Evolutionary conservation across 2,329 filamentous ascomycete genomes (phyloP), one percentile per base, ranked within the genome.

Genomic region (Tolypocladium paradoxum): DNA sequence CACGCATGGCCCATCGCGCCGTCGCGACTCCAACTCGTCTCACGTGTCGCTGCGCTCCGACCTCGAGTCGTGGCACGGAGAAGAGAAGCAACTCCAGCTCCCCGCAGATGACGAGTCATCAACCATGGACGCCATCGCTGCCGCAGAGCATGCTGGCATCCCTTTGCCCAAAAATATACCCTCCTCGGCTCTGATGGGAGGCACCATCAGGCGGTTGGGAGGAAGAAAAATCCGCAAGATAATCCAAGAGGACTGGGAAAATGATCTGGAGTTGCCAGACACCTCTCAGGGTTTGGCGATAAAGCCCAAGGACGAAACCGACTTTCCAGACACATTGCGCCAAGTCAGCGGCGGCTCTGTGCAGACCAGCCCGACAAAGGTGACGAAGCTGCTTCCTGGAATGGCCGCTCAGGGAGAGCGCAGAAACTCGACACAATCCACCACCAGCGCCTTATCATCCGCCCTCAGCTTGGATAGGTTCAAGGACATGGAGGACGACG

Each of bases 171-270:
- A 82, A 50, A 91, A 91, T 65, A 83, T 97, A 34, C 90, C 92
- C 1, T 83, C 88, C 33, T 96, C 92, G 22, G 93, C 93, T 33
- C 75, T 99, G 43, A 81, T 93, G 67, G 92, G 92, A 51, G 93
- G 93, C 51, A 92, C 90, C 11, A 97, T 97, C 65, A 95, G 95
- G 73, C 80, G 91, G 60, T 77, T 97, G 35, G 91, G 91, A 49
- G 83, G 83, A 55, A 80, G 82, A 60, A 90, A 85, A 62, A 76
- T 87, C 22, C 85, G 83, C 63, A 86, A 82, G 63, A 82, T 85
- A 40, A 81, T 88, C 55, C 83, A 88, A 57, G 87, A 90, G 61
- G 88, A 92, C 66, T 92, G 88, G 84, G 85, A 83, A 56, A 86
- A 90, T 60, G 88, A 92, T 61, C 70, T 92, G 49, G 86, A 88